Evolutionary conservation across 140 eudicot genomes (phyloP).

Genomic region (Erigeron philadelphicus): DNA sequence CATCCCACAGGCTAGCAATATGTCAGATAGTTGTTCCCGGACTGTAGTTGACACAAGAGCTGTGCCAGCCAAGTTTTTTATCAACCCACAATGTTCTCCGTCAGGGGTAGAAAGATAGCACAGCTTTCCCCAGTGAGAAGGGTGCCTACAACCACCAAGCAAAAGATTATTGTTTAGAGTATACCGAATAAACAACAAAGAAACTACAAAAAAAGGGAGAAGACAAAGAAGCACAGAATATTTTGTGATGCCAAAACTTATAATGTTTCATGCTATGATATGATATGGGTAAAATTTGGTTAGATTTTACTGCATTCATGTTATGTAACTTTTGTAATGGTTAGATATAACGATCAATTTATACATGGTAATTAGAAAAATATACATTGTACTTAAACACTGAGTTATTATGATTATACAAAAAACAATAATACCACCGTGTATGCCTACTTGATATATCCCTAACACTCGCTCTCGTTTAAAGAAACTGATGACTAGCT

Average conservation of each 20-base stretch:
- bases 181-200: not conserved
- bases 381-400: too few relatives aligned
- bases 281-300: not conserved
- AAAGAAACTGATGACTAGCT: too few relatives aligned
- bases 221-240: conserved; percentile 2
- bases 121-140: conserved; percentile 93
- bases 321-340: not conserved
- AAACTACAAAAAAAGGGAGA: not conserved
- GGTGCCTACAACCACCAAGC: conserved; percentile 58
- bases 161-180: conserved; percentile 15
- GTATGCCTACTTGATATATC: too few relatives aligned
- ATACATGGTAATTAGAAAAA: too few relatives aligned
- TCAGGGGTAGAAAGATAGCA: conserved; percentile 89
- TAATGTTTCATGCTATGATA: not conserved
- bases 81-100: conserved; percentile 90
- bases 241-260: conserved; percentile 8
- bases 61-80: conserved; percentile 75
- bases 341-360: too few relatives aligned
- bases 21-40: conserved; percentile 33
- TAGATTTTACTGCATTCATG: not conserved
- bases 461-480: too few relatives aligned
- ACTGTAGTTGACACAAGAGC: conserved; percentile 66
- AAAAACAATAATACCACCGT: too few relatives aligned
- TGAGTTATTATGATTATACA: too few relatives aligned
- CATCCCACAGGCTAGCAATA: conserved; percentile 58